phyloP scores from a whole-genome alignment of 352 stramenopile species.

The Globisporangium paroecandrum region DNA sequence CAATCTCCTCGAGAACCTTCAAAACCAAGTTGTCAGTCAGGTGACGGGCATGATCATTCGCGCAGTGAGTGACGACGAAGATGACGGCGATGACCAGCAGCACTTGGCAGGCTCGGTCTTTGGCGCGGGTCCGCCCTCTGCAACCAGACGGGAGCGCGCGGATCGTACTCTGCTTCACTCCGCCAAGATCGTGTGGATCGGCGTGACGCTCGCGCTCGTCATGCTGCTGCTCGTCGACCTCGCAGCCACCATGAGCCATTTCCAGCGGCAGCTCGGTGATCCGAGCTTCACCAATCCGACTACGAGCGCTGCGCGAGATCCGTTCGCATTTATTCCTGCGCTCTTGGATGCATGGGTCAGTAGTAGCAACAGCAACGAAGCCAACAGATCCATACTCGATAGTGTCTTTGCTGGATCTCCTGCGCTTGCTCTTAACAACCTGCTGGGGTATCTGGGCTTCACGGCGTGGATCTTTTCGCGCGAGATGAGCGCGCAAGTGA shows the following conservation, averaged over 20 bases:
- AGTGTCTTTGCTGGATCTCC: constrained; percentile 1
- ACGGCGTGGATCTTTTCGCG: constrained; percentile 51
- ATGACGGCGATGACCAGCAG: constrained; percentile 27
- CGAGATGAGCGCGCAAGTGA: constrained; percentile 25
- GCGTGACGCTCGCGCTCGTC: constrained; percentile 31
- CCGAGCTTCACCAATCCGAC: background rate
- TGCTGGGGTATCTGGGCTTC: constrained; percentile 40
- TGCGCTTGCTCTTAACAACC: constrained; percentile 45
- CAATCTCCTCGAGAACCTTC: background rate
- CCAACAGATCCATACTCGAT: background rate
- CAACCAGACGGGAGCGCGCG: background rate
- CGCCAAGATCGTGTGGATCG: constrained; percentile 47
- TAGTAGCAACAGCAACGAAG: background rate
- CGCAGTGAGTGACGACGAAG: constrained; percentile 52
- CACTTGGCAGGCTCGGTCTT: constrained; percentile 5
- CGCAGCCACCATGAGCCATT: constrained; percentile 35
- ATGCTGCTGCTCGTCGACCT: constrained; percentile 63
- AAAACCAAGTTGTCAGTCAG: background rate
- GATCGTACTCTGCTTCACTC: background rate
- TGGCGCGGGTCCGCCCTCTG: constrained; percentile 21
- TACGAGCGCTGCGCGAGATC: constrained; percentile 16
- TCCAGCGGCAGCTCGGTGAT: constrained; percentile 10
- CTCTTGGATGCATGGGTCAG: constrained; percentile 8
- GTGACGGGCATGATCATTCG: constrained; percentile 68
- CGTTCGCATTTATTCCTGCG: constrained; percentile 27